Percentiles rank a stretch among this genome's conserved stretches.
phyloP scores from a whole-genome alignment of 1,284 basidiomycete species.

The Trichosporon sp. region DNA sequence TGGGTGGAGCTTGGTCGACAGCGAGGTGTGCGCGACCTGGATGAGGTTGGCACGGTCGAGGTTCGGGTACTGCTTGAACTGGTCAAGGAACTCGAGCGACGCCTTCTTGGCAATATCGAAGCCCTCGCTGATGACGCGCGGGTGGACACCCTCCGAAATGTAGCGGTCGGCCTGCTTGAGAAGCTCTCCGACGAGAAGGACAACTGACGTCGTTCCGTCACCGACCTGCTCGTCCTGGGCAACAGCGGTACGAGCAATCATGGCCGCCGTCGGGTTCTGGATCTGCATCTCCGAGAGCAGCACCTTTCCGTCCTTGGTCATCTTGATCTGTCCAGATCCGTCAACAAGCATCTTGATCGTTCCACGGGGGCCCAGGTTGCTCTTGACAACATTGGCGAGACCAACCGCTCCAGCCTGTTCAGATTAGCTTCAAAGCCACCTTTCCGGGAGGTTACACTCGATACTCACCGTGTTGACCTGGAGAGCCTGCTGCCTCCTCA shows the following conservation, averaged over 20 bases:
- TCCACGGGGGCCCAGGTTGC: constrained; percentile 94
- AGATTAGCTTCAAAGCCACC: constrained; percentile 24
- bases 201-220: constrained; percentile 97
- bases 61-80: constrained; percentile 71
- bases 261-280: constrained; percentile 96
- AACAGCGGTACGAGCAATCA: constrained; percentile 97
- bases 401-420: constrained; percentile 79
- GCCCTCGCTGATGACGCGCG: constrained; percentile 91
- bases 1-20: constrained; percentile 88
- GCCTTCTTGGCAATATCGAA: constrained; percentile 98
- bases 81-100: constrained; percentile 83
- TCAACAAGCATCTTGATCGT: constrained; percentile 99
- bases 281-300: constrained; percentile 99
- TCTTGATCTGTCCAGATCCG: constrained; percentile 98
- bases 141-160: constrained; percentile 97
- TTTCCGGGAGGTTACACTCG: too few relatives aligned
- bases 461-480: constrained; percentile 69
- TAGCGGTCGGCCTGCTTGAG: constrained; percentile 97
- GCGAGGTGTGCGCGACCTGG: constrained; percentile 89
- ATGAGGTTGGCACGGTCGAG: constrained; percentile 89
- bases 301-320: constrained; percentile 99
- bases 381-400: constrained; percentile 94
- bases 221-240: constrained; percentile 99
- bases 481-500: constrained; percentile 85
- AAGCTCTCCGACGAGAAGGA: constrained; percentile 94